Evolutionary conservation across 2,329 filamentous ascomycete species (phyloP), one percentile per base, ranked within the genome.

Genomic region (Periglandula ipomoeae): DNA sequence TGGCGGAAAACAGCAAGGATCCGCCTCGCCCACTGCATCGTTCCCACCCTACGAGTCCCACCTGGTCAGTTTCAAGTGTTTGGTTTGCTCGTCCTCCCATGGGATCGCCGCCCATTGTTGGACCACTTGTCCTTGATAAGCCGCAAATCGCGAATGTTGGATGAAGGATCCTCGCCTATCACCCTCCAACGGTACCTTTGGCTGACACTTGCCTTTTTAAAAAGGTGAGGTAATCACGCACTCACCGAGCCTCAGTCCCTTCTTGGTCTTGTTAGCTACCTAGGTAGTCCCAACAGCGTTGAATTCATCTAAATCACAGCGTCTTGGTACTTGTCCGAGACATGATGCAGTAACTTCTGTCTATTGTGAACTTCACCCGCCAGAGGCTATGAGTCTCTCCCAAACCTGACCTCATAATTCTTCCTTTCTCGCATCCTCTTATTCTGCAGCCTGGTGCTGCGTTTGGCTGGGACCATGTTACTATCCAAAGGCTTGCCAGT

Each of bases 401-500:
- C 20, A 23, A 19, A 23, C 37, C 5, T 35, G 30, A 19, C 20
- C 20, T 19, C 10, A 5, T 20, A 3, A 20, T 35, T 35, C 44
- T 35, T 27, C 27, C 23, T 37, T 47, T 39, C 2, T n/a, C 20
- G 35, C 15, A 15, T 41, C 20, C 15, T 43, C 20, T 41, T 24
- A 22, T 51, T 47, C 41, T 24, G 50, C 40, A 43, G 41, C 27
- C 37, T 46, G 49, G 42, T 39, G 49, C 50, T 50, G 47, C 43
- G 19, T 38, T 35, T 44, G 20, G 49, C 46, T 39, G 44, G 44
- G 51, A 53, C 48, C 40, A 65, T 64, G 63, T 37, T 61, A 23
- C 46, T 60, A 45, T 48, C 56, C 51, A 56, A 55, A 45, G 55
- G 61, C 34, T 55, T 57, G 13, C 54, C 53, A 10, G 48, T 50